A percentile compares a stretch with the other conserved stretches of the same genome.
Conservation (phyloP, 2,329 filamentous ascomycete genomes). For the Ambrosiella xylebori region DNA sequence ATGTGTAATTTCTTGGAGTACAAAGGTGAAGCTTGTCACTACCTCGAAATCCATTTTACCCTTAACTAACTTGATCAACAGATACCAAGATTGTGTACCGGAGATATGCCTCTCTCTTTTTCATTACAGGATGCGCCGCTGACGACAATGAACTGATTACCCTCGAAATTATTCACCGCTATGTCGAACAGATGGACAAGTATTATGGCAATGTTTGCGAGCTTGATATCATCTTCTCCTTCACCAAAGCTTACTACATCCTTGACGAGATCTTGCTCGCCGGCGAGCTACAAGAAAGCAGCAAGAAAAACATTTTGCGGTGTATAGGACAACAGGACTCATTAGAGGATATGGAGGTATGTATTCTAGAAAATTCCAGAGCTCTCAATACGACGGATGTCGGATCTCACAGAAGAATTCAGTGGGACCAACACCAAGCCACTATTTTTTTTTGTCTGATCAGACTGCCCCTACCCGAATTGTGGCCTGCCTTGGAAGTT, state of each 20-base stretch:
- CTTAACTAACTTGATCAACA: conserved; percentile 21
- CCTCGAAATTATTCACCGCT: conserved; percentile 95
- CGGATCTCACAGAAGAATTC: too few relatives aligned
- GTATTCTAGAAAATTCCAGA: not conserved
- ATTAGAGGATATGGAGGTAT: conserved; percentile 95
- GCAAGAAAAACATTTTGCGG: conserved; percentile 94
- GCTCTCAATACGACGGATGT: not conserved
- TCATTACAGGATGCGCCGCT: conserved; percentile 94
- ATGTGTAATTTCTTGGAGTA: conserved; percentile 99
- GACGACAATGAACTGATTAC: conserved; percentile 97
- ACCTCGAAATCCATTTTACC: not conserved
- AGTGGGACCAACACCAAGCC: too few relatives aligned
- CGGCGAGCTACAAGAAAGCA: conserved; percentile 95
- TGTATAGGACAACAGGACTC: conserved; percentile 97
- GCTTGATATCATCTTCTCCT: conserved; percentile 98
- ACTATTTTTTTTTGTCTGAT: too few relatives aligned
- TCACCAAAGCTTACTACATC: conserved; percentile 99
- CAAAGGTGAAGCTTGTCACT: conserved; percentile 48
- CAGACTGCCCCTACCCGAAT: too few relatives aligned
- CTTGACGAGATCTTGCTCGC: conserved; percentile 89
- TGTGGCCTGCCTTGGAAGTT: conserved; percentile 6
- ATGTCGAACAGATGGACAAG: conserved; percentile 99
- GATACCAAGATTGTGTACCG: conserved; percentile 98
- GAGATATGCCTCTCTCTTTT: conserved; percentile 96
- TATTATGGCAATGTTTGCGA: conserved; percentile 99